Evolutionary conservation across 805 yeast species (phyloP), one percentile per base, ranked within the genome.

Genomic region (Lipomyces yamanashiensis): DNA sequence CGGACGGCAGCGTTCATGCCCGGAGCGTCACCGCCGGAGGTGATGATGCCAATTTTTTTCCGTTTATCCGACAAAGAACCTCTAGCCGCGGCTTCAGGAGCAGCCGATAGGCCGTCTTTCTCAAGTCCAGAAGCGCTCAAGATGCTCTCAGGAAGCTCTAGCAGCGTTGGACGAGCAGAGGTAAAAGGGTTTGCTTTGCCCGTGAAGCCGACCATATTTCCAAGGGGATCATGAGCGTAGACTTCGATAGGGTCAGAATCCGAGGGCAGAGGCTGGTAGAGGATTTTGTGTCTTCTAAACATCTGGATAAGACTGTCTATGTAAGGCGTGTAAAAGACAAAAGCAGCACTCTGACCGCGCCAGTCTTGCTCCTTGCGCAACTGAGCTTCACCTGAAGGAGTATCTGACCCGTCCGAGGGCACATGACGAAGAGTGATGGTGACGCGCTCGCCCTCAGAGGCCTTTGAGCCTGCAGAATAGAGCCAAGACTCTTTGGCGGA

Each of bases 11-110:
- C 93, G 77, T 92, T 91, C 99, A 95, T 95, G 72, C 99, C 99
- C 37, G 96, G 99, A 58, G 98, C 89, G 75, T 95, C 99, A 77
- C 99, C 99, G 71, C 99, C 99, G 0, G 97, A 90, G 6, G 98
- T 95, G 93, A 95, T 92, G 56, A 95, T 95, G 4, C 96, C 99
- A 68, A 95, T 90, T 70, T 86, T 85, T 76, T 85, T 79, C 71
- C 77, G 75, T 64, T 65, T 73, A 13, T 21, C 57, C 19, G 59
- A 53, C 12, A 59, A 54, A 34, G 66, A 23, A 2, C 44, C 56
- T 17, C 60, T 49, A 43, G 49, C 40, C 36, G 54, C 36, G 28
- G 61, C 15, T 33, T 36, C 54, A 10, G 55, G 47, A 9, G 50
- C 48, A 2, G 41, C 50, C 15, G 52, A n/a, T 2, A 21, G 47